A percentile compares a stretch with the other conserved stretches of the same genome.
phyloP scores from a whole-genome alignment of 805 yeast species.

The Kuraishia ogatae region DNA sequence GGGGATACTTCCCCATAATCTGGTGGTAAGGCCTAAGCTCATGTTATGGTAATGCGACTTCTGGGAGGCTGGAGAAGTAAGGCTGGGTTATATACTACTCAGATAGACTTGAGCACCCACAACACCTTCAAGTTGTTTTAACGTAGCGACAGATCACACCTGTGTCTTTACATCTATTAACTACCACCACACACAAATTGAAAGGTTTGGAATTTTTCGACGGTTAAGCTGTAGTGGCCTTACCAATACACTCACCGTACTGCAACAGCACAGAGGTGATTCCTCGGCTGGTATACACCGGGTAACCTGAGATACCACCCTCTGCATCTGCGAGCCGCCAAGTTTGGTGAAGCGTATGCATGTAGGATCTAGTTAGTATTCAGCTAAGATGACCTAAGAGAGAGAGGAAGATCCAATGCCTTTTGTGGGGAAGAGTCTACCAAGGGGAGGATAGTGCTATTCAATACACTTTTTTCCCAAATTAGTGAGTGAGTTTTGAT shows the following conservation, averaged over 20 bases:
- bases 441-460: too few relatives aligned
- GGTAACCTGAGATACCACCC: not conserved
- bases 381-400: too few relatives aligned
- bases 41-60: not conserved
- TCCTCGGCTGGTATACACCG: not conserved
- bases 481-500: too few relatives aligned
- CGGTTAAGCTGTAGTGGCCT: not conserved
- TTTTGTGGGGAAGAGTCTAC: too few relatives aligned
- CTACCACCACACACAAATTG: not conserved
- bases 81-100: not conserved
- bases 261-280: not conserved
- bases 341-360: too few relatives aligned
- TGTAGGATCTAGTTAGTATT: too few relatives aligned
- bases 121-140: not conserved
- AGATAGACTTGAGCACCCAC: not conserved
- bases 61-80: not conserved
- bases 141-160: not conserved
- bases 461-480: too few relatives aligned
- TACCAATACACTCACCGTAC: not conserved
- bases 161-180: not conserved
- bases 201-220: not conserved
- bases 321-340: too few relatives aligned
- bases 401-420: too few relatives aligned
- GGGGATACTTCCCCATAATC: not conserved
- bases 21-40: not conserved